Base-by-base conservation (phyloP, 305 asterid genomes). In the Fraxinus sp. region DNA sequence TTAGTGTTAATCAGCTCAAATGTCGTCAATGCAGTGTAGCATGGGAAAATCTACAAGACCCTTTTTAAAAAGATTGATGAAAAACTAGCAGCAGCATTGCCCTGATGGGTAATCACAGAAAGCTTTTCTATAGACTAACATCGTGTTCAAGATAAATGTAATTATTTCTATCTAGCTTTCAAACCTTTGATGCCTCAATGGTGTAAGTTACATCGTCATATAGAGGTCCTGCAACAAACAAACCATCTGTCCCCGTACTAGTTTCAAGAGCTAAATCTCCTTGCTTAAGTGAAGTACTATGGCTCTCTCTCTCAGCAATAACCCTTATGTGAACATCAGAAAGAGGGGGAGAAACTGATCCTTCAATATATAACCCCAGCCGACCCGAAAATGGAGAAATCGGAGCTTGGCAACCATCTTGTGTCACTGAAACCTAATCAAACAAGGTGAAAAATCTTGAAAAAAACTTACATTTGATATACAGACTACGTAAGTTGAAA, bases 341-440 rank as follows among this genome's bases (percentile, higher is more conserved):
- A 86, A 94, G 97, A 26, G 98, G 92, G 85, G 99, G 99, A 77
- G 94, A 89, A 82, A 94, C 97, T 76, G 97, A 93, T 89, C 99
- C 99, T 93, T 94, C 93, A 75, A 95, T 90, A 77, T 95, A 94
- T 82, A 93, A 87, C 81, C 99, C 99, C 83, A 84, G 80, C 75
- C 97, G 94, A 82, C 95, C 97, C 86, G 90, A 83, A 86, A 95
- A 95, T 7, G 93, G 88, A 82, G 97, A 89, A 88, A 95, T 89
- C 79, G 90, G 90, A 85, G 78, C 86, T 89, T 94, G 99, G 92
- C 99, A 95, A 79, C 93, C 95, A 85, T 91, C 96, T 87, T 89
- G 82, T 36, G 57, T 80, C 79, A 94, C 93, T 3, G 90, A 88
- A 85, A 93, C 94, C 98, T 95, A 84, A 85, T 82, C 33, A 86